Evolutionary conservation across 345 rosid genomes (phyloP).

Genomic region (Citrus inodora): DNA sequence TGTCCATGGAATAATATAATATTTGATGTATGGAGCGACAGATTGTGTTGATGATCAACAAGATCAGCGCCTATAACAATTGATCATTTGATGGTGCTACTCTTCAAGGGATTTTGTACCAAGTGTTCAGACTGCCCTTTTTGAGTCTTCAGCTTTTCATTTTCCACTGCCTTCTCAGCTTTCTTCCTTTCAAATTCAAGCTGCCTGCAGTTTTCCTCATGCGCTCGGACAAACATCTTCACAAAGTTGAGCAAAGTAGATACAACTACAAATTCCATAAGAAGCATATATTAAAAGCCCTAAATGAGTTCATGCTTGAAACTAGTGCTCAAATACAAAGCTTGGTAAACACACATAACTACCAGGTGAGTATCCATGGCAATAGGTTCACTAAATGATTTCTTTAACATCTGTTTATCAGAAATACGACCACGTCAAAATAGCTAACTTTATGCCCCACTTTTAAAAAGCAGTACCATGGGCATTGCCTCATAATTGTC

Average conservation of each 20-base stretch:
- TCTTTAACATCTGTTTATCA: neutral
- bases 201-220: conserved; percentile 70
- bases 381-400: neutral
- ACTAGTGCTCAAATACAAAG: neutral
- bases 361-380: neutral
- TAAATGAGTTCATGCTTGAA: neutral
- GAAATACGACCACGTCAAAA: neutral
- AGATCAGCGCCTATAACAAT: neutral
- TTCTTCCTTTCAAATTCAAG: conserved; percentile 62
- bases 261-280: conserved; percentile 48
- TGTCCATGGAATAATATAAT: neutral
- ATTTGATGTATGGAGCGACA: neutral
- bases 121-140: conserved; percentile 22
- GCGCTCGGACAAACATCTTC: conserved; percentile 71
- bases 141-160: conserved; percentile 34
- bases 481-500: neutral
- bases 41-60: conserved; percentile 4
- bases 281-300: conserved; percentile 1
- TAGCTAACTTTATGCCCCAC: neutral
- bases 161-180: conserved; percentile 47
- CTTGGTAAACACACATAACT: neutral
- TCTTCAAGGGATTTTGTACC: neutral
- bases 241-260: conserved; percentile 76
- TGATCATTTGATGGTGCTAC: conserved; percentile 9
- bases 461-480: neutral